A percentile compares a stretch with the other conserved stretches of the same genome.
Evolutionary conservation across 1,284 basidiomycete species (phyloP).

Genomic region (Malassezia slooffiae): DNA sequence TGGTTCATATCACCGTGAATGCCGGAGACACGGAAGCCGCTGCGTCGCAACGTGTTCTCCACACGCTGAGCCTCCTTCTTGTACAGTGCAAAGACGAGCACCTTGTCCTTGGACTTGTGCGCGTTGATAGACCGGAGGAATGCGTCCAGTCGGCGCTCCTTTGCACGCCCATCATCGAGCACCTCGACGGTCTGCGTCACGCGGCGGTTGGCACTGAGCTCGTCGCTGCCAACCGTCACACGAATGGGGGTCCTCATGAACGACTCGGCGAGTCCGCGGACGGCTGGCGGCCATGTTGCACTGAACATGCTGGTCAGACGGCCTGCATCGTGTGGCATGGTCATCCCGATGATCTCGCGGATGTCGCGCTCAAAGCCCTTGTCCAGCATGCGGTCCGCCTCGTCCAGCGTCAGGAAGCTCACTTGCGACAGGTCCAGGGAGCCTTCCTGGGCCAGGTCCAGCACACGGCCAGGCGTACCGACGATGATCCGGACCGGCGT

Average conservation of each 20-base stretch:
- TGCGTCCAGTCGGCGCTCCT: slow-evolving; percentile 58
- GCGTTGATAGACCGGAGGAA: slow-evolving; percentile 41
- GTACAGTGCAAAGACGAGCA: slow-evolving; percentile 90
- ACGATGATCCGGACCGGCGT: slow-evolving; percentile 63
- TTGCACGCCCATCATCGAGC: slow-evolving; percentile 71
- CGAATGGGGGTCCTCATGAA: slow-evolving; percentile 78
- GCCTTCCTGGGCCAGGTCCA: slow-evolving; percentile 77
- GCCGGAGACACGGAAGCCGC: slow-evolving; percentile 73
- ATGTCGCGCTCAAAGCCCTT: slow-evolving; percentile 99
- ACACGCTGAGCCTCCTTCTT: slow-evolving; percentile 78
- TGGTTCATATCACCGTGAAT: slow-evolving; percentile 91
- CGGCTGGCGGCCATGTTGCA: slow-evolving; percentile 93
- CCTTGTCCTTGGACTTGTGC: slow-evolving; percentile 54
- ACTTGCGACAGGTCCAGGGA: slow-evolving; percentile 63
- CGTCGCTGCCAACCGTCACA: slow-evolving; percentile 89
- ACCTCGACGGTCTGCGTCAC: slow-evolving; percentile 74
- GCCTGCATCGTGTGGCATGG: slow-evolving; percentile 52
- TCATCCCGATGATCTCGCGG: slow-evolving; percentile 69
- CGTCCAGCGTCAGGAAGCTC: slow-evolving; percentile 83
- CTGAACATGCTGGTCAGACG: slow-evolving; percentile 57
- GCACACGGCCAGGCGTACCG: slow-evolving; percentile 83
- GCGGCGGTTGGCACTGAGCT: slow-evolving; percentile 82
- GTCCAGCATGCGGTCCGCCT: slow-evolving; percentile 96
- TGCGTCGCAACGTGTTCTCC: slow-evolving; percentile 64
- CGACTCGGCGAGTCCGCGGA: slow-evolving; percentile 80